These are phyloP conservation scores for Colletotrichum sp. DNA, from an alignment of 2,329 filamentous ascomycete genomes.

Conservation along the genomic window DNA sequence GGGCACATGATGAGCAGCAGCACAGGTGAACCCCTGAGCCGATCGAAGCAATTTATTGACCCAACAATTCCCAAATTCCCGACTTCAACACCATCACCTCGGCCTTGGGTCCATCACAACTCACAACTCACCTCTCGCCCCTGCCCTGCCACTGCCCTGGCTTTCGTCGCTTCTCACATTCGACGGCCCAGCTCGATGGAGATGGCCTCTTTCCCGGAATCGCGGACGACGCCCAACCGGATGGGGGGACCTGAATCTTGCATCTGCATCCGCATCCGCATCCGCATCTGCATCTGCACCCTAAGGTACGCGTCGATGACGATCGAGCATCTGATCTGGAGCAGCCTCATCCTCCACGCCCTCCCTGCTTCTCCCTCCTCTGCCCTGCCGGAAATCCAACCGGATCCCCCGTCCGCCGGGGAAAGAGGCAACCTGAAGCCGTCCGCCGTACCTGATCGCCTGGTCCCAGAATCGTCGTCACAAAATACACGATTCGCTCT, in stretches of 20 bases:
- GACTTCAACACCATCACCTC: neutral
- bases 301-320: neutral
- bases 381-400: conserved; percentile 4
- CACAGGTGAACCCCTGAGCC: conserved; percentile 2
- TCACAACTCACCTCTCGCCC: neutral
- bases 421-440: neutral
- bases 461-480: neutral
- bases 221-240: neutral
- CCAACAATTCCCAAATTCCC: neutral
- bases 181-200: neutral
- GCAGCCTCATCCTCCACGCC: neutral
- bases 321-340: neutral
- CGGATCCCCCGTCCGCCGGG: conserved; percentile 5
- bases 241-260: neutral
- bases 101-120: neutral
- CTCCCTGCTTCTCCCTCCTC: neutral
- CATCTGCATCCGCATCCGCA: neutral
- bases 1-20: neutral
- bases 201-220: neutral
- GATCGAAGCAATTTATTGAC: neutral
- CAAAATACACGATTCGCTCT: neutral
- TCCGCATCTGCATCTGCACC: neutral
- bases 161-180: neutral
- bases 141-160: neutral
- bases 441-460: neutral